Evolutionary conservation across 2,329 filamentous ascomycete species (phyloP).

Genomic region (Diaporthe longicolla): DNA sequence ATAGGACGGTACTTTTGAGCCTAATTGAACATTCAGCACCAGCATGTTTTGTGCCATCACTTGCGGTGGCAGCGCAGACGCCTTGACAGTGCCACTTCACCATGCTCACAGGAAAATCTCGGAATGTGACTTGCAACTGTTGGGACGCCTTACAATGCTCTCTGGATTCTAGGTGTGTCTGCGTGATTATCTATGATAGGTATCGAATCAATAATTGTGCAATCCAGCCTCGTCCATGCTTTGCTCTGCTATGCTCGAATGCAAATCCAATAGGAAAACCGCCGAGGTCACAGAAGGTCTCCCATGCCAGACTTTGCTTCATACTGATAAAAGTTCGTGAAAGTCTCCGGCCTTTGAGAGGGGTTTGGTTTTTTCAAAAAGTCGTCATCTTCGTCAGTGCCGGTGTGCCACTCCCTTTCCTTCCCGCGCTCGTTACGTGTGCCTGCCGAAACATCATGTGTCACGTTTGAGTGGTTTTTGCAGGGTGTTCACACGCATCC

Average conservation of each 20-base stretch:
- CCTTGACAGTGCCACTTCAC: neutral
- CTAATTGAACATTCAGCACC: neutral
- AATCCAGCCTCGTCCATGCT: constrained; percentile 1
- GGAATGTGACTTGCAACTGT: neutral
- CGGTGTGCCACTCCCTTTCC: neutral
- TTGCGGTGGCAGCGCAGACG: no score
- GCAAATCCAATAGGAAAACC: constrained; percentile 3
- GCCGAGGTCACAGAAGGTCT: constrained; percentile 10
- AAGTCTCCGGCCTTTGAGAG: neutral
- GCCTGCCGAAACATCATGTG: neutral
- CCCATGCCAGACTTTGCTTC: constrained; percentile 25
- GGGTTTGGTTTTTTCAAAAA: neutral
- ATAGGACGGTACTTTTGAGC: neutral
- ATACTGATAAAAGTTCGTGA: constrained; percentile 30
- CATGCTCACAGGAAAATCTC: neutral
- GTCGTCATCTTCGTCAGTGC: constrained; percentile 23
- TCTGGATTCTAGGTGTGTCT: constrained; percentile 11
- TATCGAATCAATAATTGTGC: neutral
- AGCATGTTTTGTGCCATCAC: neutral
- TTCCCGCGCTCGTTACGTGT: neutral
- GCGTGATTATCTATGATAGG: neutral
- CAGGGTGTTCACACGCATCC: neutral
- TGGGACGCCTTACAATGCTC: neutral
- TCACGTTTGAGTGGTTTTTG: neutral
- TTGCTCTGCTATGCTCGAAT: constrained; percentile 20